Base-by-base conservation (phyloP, 116 monocot species). In the Dioscorea cayenensis region DNA sequence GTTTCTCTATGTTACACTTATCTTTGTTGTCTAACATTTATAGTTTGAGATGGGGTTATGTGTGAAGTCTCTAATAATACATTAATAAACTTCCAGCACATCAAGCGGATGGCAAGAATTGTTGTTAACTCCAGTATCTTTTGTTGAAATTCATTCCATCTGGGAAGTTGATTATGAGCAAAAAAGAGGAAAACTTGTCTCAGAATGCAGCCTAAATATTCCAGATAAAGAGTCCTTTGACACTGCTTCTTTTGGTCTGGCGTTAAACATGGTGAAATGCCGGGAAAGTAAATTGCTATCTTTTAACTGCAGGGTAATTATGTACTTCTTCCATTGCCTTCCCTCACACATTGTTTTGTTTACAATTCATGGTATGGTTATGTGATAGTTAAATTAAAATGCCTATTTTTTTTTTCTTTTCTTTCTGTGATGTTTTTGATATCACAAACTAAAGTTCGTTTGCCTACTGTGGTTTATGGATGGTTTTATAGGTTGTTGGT, bases 301-400 rank as follows among this genome's bases (percentile, higher is more conserved):
- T 37, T 66, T 88, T 32, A 77, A 59, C 20, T 81, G 92, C 84
- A 85, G 96, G 92, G 96, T 96, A 86, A 81, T 21, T n/a, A 16
- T 59, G n/a, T 49, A 22, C 19, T 68, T 18, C 49, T 18, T n/a
- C 37, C 21, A 17, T 63, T 22, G 1, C 25, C 25, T 63, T 13
- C 13, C 5, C 68, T 22, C 50, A 20, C 21, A 49, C 18, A 50
- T 10, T 43, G 43, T 43, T 43, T 43, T 43, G 7, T 43, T 43
- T 43, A 43, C 11, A 43, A 43, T 43, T 43, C 43, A 7, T 8
- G 32, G 4, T 12, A 43, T 43, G 3, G 12, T 43, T 43, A 10
- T 43, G 43, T 43, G 12, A 7, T 43, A 43, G 6, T 43, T 43
- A 43, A 43, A 43, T 43, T 1, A 43, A 43, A 43, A 43, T 32